These are phyloP conservation scores for Yarrowia keelungensis DNA, from an alignment of 805 yeast genomes.

Conservation along the genomic window DNA sequence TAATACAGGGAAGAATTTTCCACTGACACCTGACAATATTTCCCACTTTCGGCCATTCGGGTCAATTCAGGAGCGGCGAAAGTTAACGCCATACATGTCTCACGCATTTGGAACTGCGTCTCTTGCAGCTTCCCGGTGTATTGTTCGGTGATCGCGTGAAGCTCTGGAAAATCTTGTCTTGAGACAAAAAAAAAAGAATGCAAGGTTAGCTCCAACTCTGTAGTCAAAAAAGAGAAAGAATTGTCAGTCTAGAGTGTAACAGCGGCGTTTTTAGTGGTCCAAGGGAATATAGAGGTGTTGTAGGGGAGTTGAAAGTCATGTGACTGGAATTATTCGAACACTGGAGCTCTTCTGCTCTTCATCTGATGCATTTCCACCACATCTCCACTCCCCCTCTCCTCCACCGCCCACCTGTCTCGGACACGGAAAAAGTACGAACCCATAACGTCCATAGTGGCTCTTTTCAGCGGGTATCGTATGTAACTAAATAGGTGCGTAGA, in stretches of 20 bases:
- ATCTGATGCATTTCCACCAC: not conserved
- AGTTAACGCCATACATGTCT: not conserved
- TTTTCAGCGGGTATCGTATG: not conserved
- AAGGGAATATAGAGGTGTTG: not conserved
- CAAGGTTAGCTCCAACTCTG: constrained; percentile 2
- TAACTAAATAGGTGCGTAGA: not conserved
- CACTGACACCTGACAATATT: too few species aligned
- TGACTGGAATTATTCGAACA: too few species aligned
- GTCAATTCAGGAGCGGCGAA: too few species aligned
- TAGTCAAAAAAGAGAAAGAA: not conserved
- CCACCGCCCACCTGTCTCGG: constrained; percentile 3
- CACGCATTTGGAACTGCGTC: not conserved
- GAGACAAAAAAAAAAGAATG: not conserved
- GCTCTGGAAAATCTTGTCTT: not conserved
- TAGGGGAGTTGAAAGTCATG: not conserved
- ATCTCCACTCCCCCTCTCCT: not conserved
- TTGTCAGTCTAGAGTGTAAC: not conserved
- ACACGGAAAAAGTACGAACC: not conserved
- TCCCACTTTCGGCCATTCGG: too few species aligned
- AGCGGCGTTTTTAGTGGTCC: not conserved
- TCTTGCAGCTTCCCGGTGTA: not conserved
- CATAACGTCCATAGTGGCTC: not conserved
- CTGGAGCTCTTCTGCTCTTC: too few species aligned
- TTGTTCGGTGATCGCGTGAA: constrained; percentile 13
- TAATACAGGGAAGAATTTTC: too few species aligned